phyloP scores from a whole-genome alignment of 768 basidiomycete species.

The Boletus pseudo-olivaceus region DNA sequence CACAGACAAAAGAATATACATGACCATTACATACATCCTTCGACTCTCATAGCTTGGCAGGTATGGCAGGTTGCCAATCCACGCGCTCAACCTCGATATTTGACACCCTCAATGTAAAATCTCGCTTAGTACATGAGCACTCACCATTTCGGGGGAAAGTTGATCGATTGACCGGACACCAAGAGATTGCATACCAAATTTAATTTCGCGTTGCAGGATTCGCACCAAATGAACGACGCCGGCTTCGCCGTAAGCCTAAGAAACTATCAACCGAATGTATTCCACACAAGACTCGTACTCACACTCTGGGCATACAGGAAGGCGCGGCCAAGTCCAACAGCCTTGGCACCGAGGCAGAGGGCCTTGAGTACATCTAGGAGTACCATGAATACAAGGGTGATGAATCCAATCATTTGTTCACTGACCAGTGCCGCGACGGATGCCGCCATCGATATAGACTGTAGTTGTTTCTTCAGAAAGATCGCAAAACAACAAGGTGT shows the following conservation, averaged over 20 bases:
- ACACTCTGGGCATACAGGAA: slow-evolving; percentile 88
- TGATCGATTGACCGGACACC: slow-evolving; percentile 66
- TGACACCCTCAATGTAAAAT: slow-evolving; percentile 1
- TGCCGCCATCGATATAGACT: slow-evolving; percentile 85
- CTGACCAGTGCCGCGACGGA: slow-evolving; percentile 73
- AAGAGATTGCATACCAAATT: slow-evolving; percentile 69
- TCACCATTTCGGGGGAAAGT: slow-evolving; percentile 72
- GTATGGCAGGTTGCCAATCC: slow-evolving; percentile 54
- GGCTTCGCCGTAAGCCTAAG: slow-evolving; percentile 69
- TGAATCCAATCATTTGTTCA: neutral
- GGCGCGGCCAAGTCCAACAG: slow-evolving; percentile 81
- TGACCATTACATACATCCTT: neutral
- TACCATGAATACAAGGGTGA: neutral
- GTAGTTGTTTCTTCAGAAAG: slow-evolving; percentile 4
- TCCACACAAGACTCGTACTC: slow-evolving; percentile 20
- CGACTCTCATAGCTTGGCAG: slow-evolving; percentile 23
- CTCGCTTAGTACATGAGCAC: slow-evolving; percentile 12
- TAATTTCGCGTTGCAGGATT: slow-evolving; percentile 75
- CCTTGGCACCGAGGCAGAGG: slow-evolving; percentile 81
- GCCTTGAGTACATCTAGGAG: slow-evolving; percentile 79
- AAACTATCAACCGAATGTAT: slow-evolving; percentile 2
- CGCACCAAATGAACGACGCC: slow-evolving; percentile 64
- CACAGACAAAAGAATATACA: neutral
- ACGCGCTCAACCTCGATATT: slow-evolving; percentile 54
- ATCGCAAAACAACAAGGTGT: neutral